Evolutionary conservation across 108 stramenopile species (phyloP), one percentile per base, ranked within the genome.

Genomic region (Craspedostauros australis): DNA sequence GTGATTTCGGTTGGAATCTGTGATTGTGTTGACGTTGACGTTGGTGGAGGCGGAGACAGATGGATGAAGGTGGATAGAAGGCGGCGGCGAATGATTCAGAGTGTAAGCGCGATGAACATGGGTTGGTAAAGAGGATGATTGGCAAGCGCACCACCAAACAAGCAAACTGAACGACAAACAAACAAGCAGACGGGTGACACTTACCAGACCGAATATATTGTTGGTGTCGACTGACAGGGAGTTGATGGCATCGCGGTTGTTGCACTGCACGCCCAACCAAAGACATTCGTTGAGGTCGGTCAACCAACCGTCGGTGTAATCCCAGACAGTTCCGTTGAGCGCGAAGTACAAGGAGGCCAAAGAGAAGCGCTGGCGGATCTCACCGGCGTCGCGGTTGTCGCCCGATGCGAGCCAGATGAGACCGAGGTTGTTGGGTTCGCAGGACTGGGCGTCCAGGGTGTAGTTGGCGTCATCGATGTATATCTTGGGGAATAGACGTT

Each of bases 1-100:
- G 60, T 69, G 5, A 88, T 46, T 38, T 77, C 76, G 31, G 73
- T 62, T 11, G 86, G 86, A 33, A 88, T 42, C 66, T 68, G 32
- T 4, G 46, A 51, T n/a, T n/a, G n/a, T n/a, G n/a, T n/a, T n/a
- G n/a, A n/a, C n/a, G n/a, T n/a, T n/a, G n/a, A n/a, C n/a, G n/a
- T n/a, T n/a, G n/a, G n/a, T n/a, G n/a, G n/a, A n/a, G n/a, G n/a
- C n/a, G n/a, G n/a, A n/a, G n/a, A n/a, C n/a, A n/a, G n/a, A n/a
- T n/a, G n/a, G n/a, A n/a, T n/a, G n/a, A n/a, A n/a, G n/a, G n/a
- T n/a, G n/a, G n/a, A n/a, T n/a, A n/a, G n/a, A n/a, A n/a, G n/a
- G n/a, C n/a, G n/a, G n/a, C n/a, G n/a, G n/a, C n/a, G n/a, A n/a
- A n/a, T n/a, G n/a, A n/a, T n/a, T n/a, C n/a, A n/a, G n/a, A n/a